phyloP scores from a whole-genome alignment of 306 rosid genomes.

The Dryas octopetala region DNA sequence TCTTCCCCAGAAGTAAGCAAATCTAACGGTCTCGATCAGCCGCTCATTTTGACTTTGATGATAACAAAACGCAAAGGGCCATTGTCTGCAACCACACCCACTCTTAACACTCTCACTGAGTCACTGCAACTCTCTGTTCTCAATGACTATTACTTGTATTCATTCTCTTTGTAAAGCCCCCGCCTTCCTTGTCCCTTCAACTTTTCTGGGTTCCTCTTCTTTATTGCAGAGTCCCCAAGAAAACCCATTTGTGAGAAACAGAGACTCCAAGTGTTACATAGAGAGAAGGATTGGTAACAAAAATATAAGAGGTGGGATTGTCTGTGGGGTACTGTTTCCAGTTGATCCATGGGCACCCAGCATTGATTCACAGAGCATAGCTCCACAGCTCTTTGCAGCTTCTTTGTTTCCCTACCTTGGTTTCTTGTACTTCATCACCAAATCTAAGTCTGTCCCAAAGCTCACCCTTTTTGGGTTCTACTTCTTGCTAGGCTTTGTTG shows the following conservation, averaged over 20 bases:
- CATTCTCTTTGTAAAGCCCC: constrained; percentile 37
- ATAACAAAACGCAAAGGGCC: constrained; percentile 4
- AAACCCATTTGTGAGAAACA: constrained; percentile 18
- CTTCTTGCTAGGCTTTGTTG: constrained; percentile 84
- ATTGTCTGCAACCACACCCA: constrained; percentile 7
- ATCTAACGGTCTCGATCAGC: constrained; percentile 9
- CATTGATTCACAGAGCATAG: constrained; percentile 80
- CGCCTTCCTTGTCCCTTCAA: constrained; percentile 30
- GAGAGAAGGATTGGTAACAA: constrained; percentile 15
- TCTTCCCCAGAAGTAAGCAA: not conserved
- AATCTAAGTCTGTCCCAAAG: constrained; percentile 80
- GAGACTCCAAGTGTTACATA: constrained; percentile 13
- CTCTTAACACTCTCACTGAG: not conserved
- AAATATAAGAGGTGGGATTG: constrained; percentile 31
- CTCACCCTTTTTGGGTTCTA: constrained; percentile 95
- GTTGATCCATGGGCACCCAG: constrained; percentile 95
- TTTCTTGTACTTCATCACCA: constrained; percentile 87
- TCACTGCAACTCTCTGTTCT: not conserved
- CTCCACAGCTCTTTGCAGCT: constrained; percentile 80
- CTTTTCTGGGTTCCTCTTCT: constrained; percentile 24
- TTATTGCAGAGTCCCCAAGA: constrained; percentile 1
- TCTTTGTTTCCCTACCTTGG: constrained; percentile 85
- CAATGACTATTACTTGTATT: constrained; percentile 17
- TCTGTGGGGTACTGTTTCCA: constrained; percentile 49
- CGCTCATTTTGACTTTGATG: not conserved